Percentiles rank a stretch among this genome's conserved stretches.
Conservation (phyloP, 2,329 filamentous ascomycete species). For the Podosphaera xanthii region DNA sequence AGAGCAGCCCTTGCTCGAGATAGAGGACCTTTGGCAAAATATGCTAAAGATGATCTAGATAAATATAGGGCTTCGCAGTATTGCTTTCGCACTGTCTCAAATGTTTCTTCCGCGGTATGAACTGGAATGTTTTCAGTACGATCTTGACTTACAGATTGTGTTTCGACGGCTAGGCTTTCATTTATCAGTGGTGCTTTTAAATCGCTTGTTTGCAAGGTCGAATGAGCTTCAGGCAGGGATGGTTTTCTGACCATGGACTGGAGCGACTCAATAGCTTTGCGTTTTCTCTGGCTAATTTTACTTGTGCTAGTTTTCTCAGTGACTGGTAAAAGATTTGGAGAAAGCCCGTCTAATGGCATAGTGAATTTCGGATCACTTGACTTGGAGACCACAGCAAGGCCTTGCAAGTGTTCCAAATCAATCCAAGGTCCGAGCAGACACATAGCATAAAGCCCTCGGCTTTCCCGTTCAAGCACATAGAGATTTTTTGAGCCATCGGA, state of each 20-base stretch:
- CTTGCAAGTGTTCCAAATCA: constrained; percentile 29
- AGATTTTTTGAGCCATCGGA: constrained; percentile 29
- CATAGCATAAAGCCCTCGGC: constrained; percentile 36
- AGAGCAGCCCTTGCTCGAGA: constrained; percentile 53
- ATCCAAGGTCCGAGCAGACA: constrained; percentile 48
- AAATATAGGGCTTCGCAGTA: constrained; percentile 39
- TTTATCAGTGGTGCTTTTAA: constrained; percentile 2
- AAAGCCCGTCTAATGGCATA: constrained; percentile 4
- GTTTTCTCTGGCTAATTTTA: constrained; percentile 23
- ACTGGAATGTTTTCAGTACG: no score
- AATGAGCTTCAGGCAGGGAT: constrained; percentile 7
- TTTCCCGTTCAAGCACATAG: constrained; percentile 44
- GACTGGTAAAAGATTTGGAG: background rate
- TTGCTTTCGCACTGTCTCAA: constrained; percentile 32
- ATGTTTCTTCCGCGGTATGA: constrained; percentile 21
- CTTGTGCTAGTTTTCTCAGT: constrained; percentile 5
- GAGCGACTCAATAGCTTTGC: constrained; percentile 37
- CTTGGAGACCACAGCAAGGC: constrained; percentile 25
- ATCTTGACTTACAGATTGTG: background rate
- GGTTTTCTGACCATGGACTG: constrained; percentile 33
- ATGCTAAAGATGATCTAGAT: constrained; percentile 51
- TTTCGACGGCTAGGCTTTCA: background rate
- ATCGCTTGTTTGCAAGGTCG: background rate
- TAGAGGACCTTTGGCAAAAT: constrained; percentile 64
- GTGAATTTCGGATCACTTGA: constrained; percentile 12